Evolutionary conservation across 768 basidiomycete genomes (phyloP).

Genomic region (Panaeolus papilionaceus): DNA sequence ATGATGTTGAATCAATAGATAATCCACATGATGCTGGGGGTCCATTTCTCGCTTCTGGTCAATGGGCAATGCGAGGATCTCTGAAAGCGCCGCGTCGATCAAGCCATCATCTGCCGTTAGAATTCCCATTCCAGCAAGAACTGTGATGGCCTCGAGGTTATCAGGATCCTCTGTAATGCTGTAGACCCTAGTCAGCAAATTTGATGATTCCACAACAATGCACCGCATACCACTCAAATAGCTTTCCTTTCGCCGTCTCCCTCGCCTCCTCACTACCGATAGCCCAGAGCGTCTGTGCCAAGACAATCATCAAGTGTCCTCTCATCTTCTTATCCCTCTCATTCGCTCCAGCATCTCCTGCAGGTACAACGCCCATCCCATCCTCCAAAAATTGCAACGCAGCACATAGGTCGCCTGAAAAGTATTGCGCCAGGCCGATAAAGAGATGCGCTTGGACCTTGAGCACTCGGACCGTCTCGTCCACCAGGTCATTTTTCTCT

Average conservation of each 20-base stretch:
- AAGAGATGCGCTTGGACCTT: constrained; percentile 74
- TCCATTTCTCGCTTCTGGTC: constrained; percentile 73
- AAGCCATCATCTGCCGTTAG: constrained; percentile 79
- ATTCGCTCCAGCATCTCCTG: constrained; percentile 36
- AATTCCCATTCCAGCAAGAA: constrained; percentile 90
- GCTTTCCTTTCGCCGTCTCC: constrained; percentile 77
- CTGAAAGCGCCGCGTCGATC: constrained; percentile 86
- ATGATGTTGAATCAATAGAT: constrained; percentile 75
- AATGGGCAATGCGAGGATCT: constrained; percentile 73
- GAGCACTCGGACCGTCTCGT: constrained; percentile 44
- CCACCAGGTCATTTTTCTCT: constrained; percentile 51
- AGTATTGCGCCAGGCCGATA: constrained; percentile 74
- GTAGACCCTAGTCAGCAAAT: constrained; percentile 17
- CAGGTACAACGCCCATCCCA: constrained; percentile 61
- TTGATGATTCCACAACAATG: background rate
- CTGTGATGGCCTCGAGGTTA: constrained; percentile 81
- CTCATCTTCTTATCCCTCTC: constrained; percentile 38
- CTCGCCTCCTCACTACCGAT: constrained; percentile 75
- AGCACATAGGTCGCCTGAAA: constrained; percentile 61
- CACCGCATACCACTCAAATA: constrained; percentile 78
- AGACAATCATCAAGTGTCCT: constrained; percentile 76
- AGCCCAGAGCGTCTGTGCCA: constrained; percentile 89
- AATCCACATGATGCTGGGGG: constrained; percentile 70
- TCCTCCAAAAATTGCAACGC: constrained; percentile 74
- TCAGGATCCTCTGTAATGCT: constrained; percentile 83